Conservation (phyloP, 345 rosid species). For the Draba incana region DNA sequence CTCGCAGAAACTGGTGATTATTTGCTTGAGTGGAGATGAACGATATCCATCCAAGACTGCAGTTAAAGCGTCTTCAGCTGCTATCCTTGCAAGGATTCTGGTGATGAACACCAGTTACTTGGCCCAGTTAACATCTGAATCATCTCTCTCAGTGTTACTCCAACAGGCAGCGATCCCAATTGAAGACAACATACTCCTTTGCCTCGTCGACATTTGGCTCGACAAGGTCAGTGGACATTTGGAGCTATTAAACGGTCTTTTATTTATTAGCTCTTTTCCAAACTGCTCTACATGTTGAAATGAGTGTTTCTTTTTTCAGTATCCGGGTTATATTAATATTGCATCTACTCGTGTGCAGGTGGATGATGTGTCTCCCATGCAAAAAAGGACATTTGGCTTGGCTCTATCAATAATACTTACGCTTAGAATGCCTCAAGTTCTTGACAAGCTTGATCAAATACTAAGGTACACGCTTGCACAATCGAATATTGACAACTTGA, state of each 20-base stretch:
- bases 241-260: neutral
- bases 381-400: conserved; percentile 77
- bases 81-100: conserved; percentile 86
- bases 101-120: conserved; percentile 91
- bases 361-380: conserved; percentile 69
- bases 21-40: conserved; percentile 90
- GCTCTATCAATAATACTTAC: conserved; percentile 92
- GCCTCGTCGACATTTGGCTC: conserved; percentile 92
- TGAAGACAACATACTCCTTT: conserved; percentile 79
- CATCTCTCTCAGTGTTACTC: conserved; percentile 68
- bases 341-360: conserved; percentile 54
- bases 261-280: neutral
- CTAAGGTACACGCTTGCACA: conserved; percentile 57
- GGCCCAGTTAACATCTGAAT: conserved; percentile 85
- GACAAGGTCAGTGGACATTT: conserved; percentile 67
- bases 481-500: conserved; percentile 5
- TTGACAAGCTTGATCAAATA: conserved; percentile 90
- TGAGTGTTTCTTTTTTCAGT: conserved; percentile 23
- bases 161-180: conserved; percentile 75
- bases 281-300: conserved; percentile 16
- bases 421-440: conserved; percentile 87
- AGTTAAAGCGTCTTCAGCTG: conserved; percentile 83
- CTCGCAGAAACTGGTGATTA: conserved; percentile 73
- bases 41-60: conserved; percentile 80
- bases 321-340: conserved; percentile 12